Evolutionary conservation across 2,329 filamentous ascomycete genomes (phyloP).

Genomic region (Botrytis elliptica): DNA sequence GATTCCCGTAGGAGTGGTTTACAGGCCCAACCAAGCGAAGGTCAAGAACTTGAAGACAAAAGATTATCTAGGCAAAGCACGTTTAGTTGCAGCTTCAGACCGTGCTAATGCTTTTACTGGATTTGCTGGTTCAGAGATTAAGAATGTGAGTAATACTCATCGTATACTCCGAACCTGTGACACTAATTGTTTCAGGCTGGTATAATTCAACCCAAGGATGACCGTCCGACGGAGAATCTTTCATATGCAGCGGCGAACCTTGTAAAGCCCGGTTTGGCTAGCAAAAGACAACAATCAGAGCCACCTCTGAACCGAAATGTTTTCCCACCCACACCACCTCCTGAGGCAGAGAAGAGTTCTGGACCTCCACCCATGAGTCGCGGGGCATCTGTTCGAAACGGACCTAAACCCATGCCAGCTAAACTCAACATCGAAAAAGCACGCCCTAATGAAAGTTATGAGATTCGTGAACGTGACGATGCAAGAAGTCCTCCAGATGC

Average conservation of each 20-base stretch:
- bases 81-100: constrained; percentile 85
- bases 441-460: constrained; percentile 46
- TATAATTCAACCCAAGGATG: constrained; percentile 64
- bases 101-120: constrained; percentile 77
- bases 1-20: constrained; percentile 92
- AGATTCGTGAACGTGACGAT: constrained; percentile 33
- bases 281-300: constrained; percentile 81
- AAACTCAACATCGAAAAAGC: constrained; percentile 62
- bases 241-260: constrained; percentile 92
- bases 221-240: constrained; percentile 77
- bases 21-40: constrained; percentile 94
- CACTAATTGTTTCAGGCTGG: constrained; percentile 45
- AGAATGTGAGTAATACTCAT: constrained; percentile 54
- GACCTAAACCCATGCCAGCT: constrained; percentile 59
- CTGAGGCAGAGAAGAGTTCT: constrained; percentile 71
- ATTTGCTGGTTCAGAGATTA: constrained; percentile 75
- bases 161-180: constrained; percentile 19
- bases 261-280: constrained; percentile 80
- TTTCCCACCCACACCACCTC: constrained; percentile 97
- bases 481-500: constrained; percentile 40
- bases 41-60: constrained; percentile 98
- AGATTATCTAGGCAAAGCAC: constrained; percentile 95
- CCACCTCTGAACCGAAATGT: constrained; percentile 75
- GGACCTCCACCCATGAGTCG: constrained; percentile 46
- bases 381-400: constrained; percentile 60